Base-by-base conservation (phyloP, 768 basidiomycete species). In the Leccinum sublutescens region DNA sequence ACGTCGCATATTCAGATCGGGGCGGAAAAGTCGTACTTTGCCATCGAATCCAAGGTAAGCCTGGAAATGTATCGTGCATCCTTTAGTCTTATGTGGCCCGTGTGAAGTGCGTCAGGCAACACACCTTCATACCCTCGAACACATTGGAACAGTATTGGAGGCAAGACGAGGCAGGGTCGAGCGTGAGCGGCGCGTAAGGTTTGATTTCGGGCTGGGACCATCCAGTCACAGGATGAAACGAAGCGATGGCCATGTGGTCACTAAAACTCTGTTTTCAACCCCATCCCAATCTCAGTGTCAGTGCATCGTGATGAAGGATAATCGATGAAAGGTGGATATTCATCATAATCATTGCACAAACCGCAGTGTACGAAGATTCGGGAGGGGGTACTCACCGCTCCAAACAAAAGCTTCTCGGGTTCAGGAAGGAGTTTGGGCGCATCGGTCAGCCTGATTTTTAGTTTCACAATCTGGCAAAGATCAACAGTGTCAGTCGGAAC, bases 1-100 rank as follows among this genome's bases (percentile, higher is more conserved):
- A 27, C 95, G 87, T 27, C 81, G 82, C 91, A 95, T 93, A 72
- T 96, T 96, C 71, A 82, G 75, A 31, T 91, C 80, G 0, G 94
- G 93, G 33, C 94, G 79, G 79, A 97, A 97, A 38, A 96, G 74
- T 7, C 89, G 79, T 1, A 86, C 80, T 53, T 83, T 81, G 1
- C 92, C 93, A 58, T 90, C 80, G n/a, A 84, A 81, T 10, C 84
- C 86, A 1, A 83, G 59, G 71, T 89, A 90, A 29, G 27, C 27
- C 27, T 27, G 27, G 27, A 27, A 27, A 27, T 8, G 27, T 8
- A 27, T 27, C 27, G 27, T 27, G 27, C 8, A 27, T 27, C 27
- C 1, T 27, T 27, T 27, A 27, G 27, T 2, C 27, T 2, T 27
- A 27, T 27, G 27, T 8, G 27, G 27, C 27, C 27, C 27, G 27